These are phyloP conservation scores for Trichosporon asahii DNA, from an alignment of 1,284 basidiomycete species.

Conservation along the genomic window DNA sequence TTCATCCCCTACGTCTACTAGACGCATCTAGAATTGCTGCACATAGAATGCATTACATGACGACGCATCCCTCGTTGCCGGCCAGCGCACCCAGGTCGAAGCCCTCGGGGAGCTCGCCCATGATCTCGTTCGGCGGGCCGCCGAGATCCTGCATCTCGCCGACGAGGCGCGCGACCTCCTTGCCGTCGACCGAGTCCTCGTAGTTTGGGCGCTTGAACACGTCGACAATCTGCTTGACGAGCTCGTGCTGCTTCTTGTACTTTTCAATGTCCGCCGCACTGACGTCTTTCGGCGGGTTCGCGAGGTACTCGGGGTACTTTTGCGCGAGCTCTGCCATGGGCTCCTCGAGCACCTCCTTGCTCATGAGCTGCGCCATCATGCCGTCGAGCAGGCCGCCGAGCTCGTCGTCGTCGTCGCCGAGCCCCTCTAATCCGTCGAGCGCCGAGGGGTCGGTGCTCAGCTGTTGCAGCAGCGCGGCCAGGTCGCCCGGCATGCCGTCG, in stretches of 20 bases:
- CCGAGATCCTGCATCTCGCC: slow-evolving; percentile 59
- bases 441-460: slow-evolving; percentile 55
- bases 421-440: slow-evolving; percentile 51
- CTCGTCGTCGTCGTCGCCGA: slow-evolving; percentile 59
- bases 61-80: not conserved
- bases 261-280: slow-evolving; percentile 64
- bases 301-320: slow-evolving; percentile 80
- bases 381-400: slow-evolving; percentile 75
- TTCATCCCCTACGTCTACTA: slow-evolving; percentile 69
- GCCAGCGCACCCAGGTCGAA: slow-evolving; percentile 39
- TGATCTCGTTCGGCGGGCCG: slow-evolving; percentile 81
- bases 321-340: slow-evolving; percentile 77
- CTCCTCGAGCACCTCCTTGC: slow-evolving; percentile 87
- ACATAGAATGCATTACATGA: not conserved
- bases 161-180: slow-evolving; percentile 39
- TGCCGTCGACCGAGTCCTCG: slow-evolving; percentile 59
- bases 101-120: slow-evolving; percentile 84
- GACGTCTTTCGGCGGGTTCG: slow-evolving; percentile 56
- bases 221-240: slow-evolving; percentile 66
- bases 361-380: slow-evolving; percentile 93
- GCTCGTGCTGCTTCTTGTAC: slow-evolving; percentile 65
- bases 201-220: slow-evolving; percentile 70
- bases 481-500: slow-evolving; percentile 29
- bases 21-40: not conserved
- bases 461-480: slow-evolving; percentile 37